These are phyloP conservation scores for Paulownia fortunei DNA, from an alignment of 257 asterid species.

Conservation along the genomic window DNA sequence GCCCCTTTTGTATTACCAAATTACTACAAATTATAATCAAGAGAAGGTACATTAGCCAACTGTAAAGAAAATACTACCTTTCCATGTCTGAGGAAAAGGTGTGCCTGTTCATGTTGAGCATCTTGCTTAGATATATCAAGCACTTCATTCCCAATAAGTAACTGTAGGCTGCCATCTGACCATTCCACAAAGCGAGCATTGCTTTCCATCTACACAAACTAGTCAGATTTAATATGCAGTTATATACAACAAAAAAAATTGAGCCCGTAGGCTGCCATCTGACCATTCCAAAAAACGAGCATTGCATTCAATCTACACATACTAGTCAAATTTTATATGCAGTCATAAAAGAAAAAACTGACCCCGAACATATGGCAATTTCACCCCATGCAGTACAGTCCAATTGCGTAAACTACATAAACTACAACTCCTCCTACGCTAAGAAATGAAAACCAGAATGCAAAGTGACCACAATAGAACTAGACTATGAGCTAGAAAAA, in stretches of 20 bases:
- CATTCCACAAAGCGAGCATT: constrained; percentile 98
- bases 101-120: constrained; percentile 93
- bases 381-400: neutral
- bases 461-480: neutral
- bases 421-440: too few relatives aligned
- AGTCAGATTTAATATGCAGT: neutral
- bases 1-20: too few relatives aligned
- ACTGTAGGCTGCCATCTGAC: constrained; percentile 98
- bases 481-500: neutral
- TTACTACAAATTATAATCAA: neutral
- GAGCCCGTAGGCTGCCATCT: too few relatives aligned
- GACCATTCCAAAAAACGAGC: too few relatives aligned
- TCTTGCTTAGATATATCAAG: constrained; percentile 95
- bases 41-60: constrained; percentile 1
- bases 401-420: too few relatives aligned
- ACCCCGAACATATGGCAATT: neutral
- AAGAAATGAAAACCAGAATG: constrained; percentile 22
- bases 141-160: constrained; percentile 96
- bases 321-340: neutral
- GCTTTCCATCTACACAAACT: constrained; percentile 75
- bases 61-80: constrained; percentile 50
- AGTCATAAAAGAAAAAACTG: neutral
- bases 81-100: constrained; percentile 93
- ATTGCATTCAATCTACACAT: too few relatives aligned
- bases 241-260: neutral